Percentiles rank a stretch among this genome's conserved stretches.
These are phyloP conservation scores for Dalechampia spathulata DNA, from an alignment of 441 rosid genomes.

Conservation along the genomic window DNA sequence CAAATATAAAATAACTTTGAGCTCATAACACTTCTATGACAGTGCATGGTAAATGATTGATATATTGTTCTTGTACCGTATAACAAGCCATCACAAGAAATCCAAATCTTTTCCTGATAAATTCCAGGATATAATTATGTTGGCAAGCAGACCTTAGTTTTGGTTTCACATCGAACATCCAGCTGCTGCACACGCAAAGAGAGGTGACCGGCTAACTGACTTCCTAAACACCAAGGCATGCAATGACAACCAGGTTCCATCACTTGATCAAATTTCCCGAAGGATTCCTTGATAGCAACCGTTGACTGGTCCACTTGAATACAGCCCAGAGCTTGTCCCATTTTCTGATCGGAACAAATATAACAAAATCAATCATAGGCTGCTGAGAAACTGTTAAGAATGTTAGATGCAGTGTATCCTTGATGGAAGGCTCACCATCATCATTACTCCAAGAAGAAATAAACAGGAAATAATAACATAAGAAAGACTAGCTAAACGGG, in stretches of 20 bases:
- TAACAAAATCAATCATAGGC: not conserved
- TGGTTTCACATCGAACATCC: constrained; percentile 53
- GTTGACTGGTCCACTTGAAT: constrained; percentile 35
- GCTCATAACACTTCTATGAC: constrained; percentile 1
- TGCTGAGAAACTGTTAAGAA: no score
- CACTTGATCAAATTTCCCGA: constrained; percentile 32
- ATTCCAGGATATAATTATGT: not conserved
- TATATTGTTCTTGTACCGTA: not conserved
- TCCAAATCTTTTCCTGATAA: not conserved
- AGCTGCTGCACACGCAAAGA: constrained; percentile 39
- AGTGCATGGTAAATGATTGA: not conserved
- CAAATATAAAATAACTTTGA: not conserved
- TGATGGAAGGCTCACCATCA: no score
- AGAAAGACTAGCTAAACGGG: no score
- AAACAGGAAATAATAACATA: no score
- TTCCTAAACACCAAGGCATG: constrained; percentile 32
- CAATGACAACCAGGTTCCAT: constrained; percentile 32
- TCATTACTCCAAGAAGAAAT: no score
- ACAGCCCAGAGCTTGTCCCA: constrained; percentile 40
- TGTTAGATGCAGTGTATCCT: no score
- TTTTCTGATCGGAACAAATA: constrained; percentile 8
- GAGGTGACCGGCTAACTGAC: constrained; percentile 24
- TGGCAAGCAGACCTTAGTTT: constrained; percentile 24
- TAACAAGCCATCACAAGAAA: not conserved
- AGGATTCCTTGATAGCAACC: constrained; percentile 27